Percentiles rank a stretch among this genome's conserved stretches.
These are phyloP conservation scores for Pseudocercospora crystallina DNA, from an alignment of 2,329 filamentous ascomycete genomes.

Conservation along the genomic window DNA sequence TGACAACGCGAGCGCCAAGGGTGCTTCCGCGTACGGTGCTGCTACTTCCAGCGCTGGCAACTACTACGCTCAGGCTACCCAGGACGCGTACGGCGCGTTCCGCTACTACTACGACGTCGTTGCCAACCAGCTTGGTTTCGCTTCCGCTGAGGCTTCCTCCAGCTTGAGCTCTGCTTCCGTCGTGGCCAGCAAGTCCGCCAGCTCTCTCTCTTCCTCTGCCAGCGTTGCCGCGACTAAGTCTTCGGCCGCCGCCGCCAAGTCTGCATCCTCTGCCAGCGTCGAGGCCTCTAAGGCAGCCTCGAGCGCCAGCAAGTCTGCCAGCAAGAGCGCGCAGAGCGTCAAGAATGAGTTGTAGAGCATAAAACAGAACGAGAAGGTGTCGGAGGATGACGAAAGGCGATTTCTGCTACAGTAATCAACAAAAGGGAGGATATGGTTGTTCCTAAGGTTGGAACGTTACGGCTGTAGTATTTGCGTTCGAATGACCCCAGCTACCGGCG, in stretches of 20 bases:
- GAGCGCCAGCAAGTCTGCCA: constrained; percentile 32
- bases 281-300: constrained; percentile 31
- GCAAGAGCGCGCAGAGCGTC: constrained; percentile 25
- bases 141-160: constrained; percentile 38
- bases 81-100: constrained; percentile 50
- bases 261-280: constrained; percentile 33
- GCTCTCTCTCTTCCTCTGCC: constrained; percentile 33
- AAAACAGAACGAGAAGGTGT: no score
- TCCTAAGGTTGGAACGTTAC: no score
- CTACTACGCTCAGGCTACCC: constrained; percentile 72
- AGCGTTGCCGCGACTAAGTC: constrained; percentile 29
- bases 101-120: constrained; percentile 43
- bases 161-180: constrained; percentile 37
- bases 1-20: constrained; percentile 47
- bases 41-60: constrained; percentile 63
- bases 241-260: constrained; percentile 27
- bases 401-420: no score
- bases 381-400: no score
- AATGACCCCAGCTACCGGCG: no score
- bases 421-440: no score
- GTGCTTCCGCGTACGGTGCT: constrained; percentile 44
- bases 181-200: constrained; percentile 23
- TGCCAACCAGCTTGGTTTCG: constrained; percentile 48
- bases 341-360: no score
- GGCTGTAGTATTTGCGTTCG: no score